Conservation (phyloP, 306 rosid genomes). For the Mucuna pruriens region DNA sequence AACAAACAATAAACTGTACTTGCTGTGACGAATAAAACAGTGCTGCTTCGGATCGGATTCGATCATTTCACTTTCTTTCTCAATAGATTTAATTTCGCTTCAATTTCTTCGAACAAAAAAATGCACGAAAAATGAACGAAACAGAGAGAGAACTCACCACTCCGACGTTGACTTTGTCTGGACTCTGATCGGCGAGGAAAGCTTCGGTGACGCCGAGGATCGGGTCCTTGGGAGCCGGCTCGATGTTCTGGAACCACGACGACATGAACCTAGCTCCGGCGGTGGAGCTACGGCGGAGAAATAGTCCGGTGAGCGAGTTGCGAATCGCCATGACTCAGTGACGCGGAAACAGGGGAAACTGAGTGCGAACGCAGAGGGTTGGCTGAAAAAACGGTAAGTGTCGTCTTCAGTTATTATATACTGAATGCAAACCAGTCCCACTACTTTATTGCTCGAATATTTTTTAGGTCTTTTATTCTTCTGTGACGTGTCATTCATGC, state of each 20-base stretch:
- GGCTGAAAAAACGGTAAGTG: not conserved
- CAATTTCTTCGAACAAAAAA: not conserved
- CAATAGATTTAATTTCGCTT: not conserved
- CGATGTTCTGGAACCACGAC: slow-evolving; percentile 78
- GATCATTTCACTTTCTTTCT: not conserved
- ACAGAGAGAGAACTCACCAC: slow-evolving; percentile 64
- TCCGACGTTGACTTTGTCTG: slow-evolving; percentile 90
- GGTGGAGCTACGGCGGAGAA: slow-evolving; percentile 46
- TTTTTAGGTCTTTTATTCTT: too few relatives aligned
- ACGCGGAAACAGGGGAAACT: slow-evolving; percentile 22
- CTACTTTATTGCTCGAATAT: too few relatives aligned
- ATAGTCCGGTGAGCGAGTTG: slow-evolving; percentile 32
- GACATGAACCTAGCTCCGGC: slow-evolving; percentile 69
- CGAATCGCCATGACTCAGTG: slow-evolving; percentile 61
- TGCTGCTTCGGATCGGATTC: not conserved
- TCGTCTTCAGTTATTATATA: not conserved
- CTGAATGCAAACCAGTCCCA: not conserved
- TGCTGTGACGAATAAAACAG: slow-evolving; percentile 28
- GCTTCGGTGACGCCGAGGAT: slow-evolving; percentile 99
- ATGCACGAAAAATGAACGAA: not conserved
- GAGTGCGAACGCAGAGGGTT: not conserved
- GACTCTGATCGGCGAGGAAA: slow-evolving; percentile 87
- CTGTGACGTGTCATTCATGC: too few relatives aligned
- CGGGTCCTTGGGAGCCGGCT: slow-evolving; percentile 94
- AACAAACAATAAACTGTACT: not conserved